phyloP scores from a whole-genome alignment of 1,139 yeast species.

The Blastobotrys indianensis region DNA sequence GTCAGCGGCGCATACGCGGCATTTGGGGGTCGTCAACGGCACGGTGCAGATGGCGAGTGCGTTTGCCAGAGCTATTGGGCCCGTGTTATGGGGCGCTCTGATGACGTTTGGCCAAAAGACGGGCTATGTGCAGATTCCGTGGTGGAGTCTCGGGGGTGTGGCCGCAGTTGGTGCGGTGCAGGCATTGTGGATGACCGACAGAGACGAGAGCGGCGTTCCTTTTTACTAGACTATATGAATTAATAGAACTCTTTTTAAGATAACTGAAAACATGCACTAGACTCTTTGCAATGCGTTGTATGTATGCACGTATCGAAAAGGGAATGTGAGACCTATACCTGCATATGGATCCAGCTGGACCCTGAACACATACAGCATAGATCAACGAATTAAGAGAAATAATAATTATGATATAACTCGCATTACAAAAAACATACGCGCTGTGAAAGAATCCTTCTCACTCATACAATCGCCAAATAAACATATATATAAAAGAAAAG shows the following conservation, averaged over 20 bases:
- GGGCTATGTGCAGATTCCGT: slow-evolving; percentile 45
- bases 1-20: slow-evolving; percentile 28
- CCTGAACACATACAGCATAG: not conserved
- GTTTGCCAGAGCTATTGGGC: slow-evolving; percentile 54
- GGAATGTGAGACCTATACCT: not conserved
- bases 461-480: no score
- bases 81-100: slow-evolving; percentile 52
- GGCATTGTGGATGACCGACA: slow-evolving; percentile 9
- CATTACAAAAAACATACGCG: no score
- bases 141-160: slow-evolving; percentile 41
- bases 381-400: no score
- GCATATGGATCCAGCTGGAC: not conserved
- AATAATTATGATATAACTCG: no score
- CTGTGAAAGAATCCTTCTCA: no score
- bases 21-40: slow-evolving; percentile 33
- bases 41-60: slow-evolving; percentile 40
- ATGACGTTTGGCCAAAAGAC: slow-evolving; percentile 46
- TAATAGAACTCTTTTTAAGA: no score
- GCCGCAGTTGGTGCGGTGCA: slow-evolving; percentile 28
- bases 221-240: slow-evolving; percentile 1
- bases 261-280: no score
- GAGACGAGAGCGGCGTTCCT: slow-evolving; percentile 11
- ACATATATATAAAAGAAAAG: not conserved
- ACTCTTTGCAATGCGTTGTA: no score
- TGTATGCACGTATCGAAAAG: no score